A percentile compares a stretch with the other conserved stretches of the same genome.
Evolutionary conservation across 2,329 filamentous ascomycete species (phyloP).

Genomic region (Massarina eburnea): DNA sequence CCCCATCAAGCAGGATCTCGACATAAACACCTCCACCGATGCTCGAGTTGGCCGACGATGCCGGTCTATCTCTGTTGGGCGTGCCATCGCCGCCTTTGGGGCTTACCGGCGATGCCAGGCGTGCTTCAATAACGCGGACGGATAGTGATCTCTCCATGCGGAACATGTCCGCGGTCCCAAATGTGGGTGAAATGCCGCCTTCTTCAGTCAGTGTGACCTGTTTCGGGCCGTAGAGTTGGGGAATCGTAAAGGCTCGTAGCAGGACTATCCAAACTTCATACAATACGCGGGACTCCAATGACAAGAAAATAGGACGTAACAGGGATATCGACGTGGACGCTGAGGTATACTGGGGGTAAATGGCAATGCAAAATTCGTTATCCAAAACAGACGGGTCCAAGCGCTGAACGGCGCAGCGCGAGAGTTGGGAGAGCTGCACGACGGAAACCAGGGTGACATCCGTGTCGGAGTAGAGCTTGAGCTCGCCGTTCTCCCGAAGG

Average conservation of each 20-base stretch:
- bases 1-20: constrained; percentile 77
- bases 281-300: constrained; percentile 81
- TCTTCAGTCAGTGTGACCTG: constrained; percentile 47
- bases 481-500: constrained; percentile 89
- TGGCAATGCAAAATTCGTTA: constrained; percentile 90
- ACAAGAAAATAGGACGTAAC: constrained; percentile 85
- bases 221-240: constrained; percentile 80
- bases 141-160: constrained; percentile 64
- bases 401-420: constrained; percentile 85
- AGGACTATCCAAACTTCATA: constrained; percentile 98
- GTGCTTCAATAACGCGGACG: constrained; percentile 64
- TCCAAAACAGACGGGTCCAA: constrained; percentile 88
- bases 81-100: constrained; percentile 38
- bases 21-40: constrained; percentile 69
- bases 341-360: constrained; percentile 89
- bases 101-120: constrained; percentile 48
- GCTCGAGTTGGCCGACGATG: constrained; percentile 32
- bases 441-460: constrained; percentile 79
- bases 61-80: constrained; percentile 31
- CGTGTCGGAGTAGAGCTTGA: constrained; percentile 85
- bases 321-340: constrained; percentile 72
- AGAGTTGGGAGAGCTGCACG: constrained; percentile 85
- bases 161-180: constrained; percentile 61
- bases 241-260: constrained; percentile 85
- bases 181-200: constrained; percentile 36